Evolutionary conservation across 306 rosid genomes (phyloP).

Genomic region (Clitoria ternatea): DNA sequence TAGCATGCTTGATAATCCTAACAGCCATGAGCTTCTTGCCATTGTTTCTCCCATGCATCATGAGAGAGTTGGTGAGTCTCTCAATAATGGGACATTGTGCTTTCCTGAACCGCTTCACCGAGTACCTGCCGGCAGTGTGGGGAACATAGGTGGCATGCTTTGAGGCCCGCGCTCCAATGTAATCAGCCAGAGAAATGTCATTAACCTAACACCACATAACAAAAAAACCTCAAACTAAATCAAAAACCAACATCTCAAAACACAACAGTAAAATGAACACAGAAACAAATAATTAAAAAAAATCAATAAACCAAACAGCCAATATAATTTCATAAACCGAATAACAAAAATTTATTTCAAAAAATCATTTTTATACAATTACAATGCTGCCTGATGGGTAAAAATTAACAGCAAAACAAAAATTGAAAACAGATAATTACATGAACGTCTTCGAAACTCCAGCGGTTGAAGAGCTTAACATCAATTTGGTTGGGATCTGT

Average conservation of each 20-base stretch:
- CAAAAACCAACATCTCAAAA: not conserved
- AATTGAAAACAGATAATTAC: not conserved
- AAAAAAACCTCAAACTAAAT: not conserved
- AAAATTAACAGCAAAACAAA: no score
- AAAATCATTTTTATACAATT: no score
- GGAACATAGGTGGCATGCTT: slow-evolving; percentile 66
- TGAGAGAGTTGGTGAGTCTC: slow-evolving; percentile 65
- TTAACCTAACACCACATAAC: slow-evolving; percentile 16
- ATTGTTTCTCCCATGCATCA: slow-evolving; percentile 69
- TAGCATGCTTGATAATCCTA: slow-evolving; percentile 49
- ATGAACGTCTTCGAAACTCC: slow-evolving; percentile 70
- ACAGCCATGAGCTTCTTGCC: slow-evolving; percentile 67
- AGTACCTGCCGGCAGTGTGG: slow-evolving; percentile 66
- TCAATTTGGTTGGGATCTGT: slow-evolving; percentile 41
- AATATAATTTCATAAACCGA: no score
- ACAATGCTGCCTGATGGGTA: no score
- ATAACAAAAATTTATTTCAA: no score
- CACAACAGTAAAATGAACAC: not conserved
- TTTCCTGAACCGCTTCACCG: slow-evolving; percentile 52
- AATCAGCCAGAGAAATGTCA: slow-evolving; percentile 51
- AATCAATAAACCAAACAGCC: no score
- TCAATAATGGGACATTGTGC: slow-evolving; percentile 67
- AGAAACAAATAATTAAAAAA: not conserved
- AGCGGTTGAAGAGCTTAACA: slow-evolving; percentile 66
- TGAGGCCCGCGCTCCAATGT: slow-evolving; percentile 46